A percentile compares a stretch with the other conserved stretches of the same genome.
phyloP scores from a whole-genome alignment of 176 grass and related monocot species.

The Aegilops bicornis region DNA sequence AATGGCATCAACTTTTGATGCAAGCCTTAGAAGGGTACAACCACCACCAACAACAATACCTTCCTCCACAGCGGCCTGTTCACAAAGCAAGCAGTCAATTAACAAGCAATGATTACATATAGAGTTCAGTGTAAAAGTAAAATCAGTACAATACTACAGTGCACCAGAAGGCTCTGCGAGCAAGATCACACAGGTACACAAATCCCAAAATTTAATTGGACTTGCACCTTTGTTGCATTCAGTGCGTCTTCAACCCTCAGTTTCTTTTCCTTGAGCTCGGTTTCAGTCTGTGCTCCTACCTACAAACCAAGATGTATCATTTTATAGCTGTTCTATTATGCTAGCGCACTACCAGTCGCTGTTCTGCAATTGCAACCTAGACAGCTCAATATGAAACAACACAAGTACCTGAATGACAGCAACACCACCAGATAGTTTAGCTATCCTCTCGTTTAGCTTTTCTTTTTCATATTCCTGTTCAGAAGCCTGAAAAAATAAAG shows the following conservation, averaged over 20 bases:
- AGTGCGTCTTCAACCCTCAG: slow-evolving; percentile 90
- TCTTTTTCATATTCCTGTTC: slow-evolving; percentile 74
- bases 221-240: slow-evolving; percentile 81
- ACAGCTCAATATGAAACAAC: background rate
- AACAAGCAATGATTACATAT: background rate
- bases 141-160: background rate
- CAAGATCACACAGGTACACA: background rate
- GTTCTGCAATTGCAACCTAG: background rate
- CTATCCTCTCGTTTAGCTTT: slow-evolving; percentile 64
- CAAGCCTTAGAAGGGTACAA: slow-evolving; percentile 84
- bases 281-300: slow-evolving; percentile 97
- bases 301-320: slow-evolving; percentile 23
- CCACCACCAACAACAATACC: slow-evolving; percentile 96
- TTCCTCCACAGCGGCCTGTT: slow-evolving; percentile 86
- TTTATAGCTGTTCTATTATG: background rate
- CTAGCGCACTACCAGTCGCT: background rate
- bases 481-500: slow-evolving; percentile 16
- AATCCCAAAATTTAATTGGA: background rate
- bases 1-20: slow-evolving; percentile 82
- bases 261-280: slow-evolving; percentile 92
- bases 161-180: background rate
- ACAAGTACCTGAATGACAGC: slow-evolving; percentile 50
- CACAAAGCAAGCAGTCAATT: background rate
- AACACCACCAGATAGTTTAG: slow-evolving; percentile 80
- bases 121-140: background rate